These are phyloP conservation scores for Glycine tomentella DNA, from an alignment of 306 rosid genomes.

Conservation along the genomic window DNA sequence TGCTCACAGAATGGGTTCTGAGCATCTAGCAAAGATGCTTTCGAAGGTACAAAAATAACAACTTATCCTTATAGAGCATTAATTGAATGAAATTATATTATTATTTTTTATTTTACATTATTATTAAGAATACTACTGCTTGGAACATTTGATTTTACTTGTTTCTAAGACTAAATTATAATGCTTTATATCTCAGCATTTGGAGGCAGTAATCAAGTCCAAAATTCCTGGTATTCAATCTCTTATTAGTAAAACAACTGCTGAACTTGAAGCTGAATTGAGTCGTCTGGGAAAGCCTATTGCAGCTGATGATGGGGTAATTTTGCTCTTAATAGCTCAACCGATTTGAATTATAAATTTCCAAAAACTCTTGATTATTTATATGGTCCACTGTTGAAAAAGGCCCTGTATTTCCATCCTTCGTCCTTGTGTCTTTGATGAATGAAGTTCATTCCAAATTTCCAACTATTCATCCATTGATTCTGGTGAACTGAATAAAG, in stretches of 20 bases:
- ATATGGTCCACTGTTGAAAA: constrained; percentile 1
- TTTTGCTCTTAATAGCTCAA: constrained; percentile 44
- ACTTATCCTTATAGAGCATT: neutral
- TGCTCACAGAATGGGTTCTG: constrained; percentile 94
- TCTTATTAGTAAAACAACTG: constrained; percentile 82
- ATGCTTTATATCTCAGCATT: constrained; percentile 69
- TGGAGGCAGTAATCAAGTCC: constrained; percentile 97
- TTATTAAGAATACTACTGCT: no score
- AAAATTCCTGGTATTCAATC: constrained; percentile 93
- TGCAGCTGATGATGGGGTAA: constrained; percentile 92
- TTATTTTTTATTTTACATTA: no score
- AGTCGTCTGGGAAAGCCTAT: constrained; percentile 90
- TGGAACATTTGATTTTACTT: neutral
- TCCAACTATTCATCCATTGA: constrained; percentile 34
- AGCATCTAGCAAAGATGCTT: constrained; percentile 90
- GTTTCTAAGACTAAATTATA: constrained; percentile 28
- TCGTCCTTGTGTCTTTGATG: neutral
- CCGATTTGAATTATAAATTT: constrained; percentile 1
- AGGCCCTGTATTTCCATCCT: neutral
- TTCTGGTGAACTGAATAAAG: constrained; percentile 17
- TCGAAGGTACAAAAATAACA: constrained; percentile 69
- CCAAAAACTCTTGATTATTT: neutral
- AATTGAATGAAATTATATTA: neutral
- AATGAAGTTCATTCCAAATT: constrained; percentile 20
- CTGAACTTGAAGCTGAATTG: constrained; percentile 91